Conservation (phyloP, 148 eudicot species). For the Rhododendron kiyosumense region DNA sequence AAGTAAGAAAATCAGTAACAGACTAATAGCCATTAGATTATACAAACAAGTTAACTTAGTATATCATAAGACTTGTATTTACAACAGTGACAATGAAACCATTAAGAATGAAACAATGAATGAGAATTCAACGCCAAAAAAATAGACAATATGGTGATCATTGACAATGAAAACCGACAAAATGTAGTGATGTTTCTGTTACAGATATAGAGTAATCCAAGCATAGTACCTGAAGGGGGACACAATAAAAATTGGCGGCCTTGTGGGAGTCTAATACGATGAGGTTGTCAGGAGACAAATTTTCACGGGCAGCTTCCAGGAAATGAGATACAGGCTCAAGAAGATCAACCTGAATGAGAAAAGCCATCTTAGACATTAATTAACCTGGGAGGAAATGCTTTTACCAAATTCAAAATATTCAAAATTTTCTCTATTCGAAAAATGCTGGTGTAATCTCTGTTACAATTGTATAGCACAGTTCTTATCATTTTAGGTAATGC, state of each 20-base stretch:
- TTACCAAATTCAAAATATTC: background rate
- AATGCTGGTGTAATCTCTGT: background rate
- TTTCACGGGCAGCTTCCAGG: slow-evolving; percentile 72
- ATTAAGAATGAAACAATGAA: background rate
- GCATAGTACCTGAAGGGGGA: slow-evolving; percentile 78
- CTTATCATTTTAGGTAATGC: background rate
- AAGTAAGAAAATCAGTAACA: background rate
- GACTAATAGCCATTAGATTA: background rate
- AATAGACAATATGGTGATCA: background rate
- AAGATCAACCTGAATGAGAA: slow-evolving; percentile 69
- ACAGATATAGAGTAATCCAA: background rate
- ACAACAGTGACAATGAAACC: background rate
- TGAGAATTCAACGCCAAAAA: background rate
- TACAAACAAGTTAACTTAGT: background rate
- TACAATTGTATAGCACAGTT: background rate
- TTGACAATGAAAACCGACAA: background rate
- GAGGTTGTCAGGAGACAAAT: slow-evolving; percentile 58
- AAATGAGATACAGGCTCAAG: slow-evolving; percentile 97
- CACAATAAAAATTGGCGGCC: slow-evolving; percentile 76
- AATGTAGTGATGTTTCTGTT: background rate
- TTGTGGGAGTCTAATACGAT: slow-evolving; percentile 46
- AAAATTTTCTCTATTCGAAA: background rate
- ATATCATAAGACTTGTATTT: background rate
- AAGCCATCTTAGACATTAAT: background rate
- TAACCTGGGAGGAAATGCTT: background rate